Evolutionary conservation across 2,329 filamentous ascomycete genomes (phyloP).

Genomic region (Ophiostoma fasciatum): DNA sequence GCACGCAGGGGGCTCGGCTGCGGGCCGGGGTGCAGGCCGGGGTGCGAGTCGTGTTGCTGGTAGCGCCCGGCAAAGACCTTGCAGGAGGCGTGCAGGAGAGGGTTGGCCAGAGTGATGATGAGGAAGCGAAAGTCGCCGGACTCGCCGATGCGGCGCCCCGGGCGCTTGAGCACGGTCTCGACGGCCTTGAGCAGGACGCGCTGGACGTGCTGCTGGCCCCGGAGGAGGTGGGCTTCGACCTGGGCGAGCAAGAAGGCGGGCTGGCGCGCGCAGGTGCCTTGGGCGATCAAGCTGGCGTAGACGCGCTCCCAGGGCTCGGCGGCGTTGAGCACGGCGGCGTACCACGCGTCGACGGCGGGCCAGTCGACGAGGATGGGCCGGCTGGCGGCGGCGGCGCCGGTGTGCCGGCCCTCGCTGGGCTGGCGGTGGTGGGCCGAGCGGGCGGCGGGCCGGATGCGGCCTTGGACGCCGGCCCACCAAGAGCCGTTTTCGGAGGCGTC

Average conservation of each 20-base stretch:
- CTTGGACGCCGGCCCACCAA: slow-evolving; percentile 60
- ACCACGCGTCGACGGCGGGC: slow-evolving; percentile 58
- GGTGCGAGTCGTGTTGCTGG: slow-evolving; percentile 11
- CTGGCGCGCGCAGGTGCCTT: slow-evolving; percentile 19
- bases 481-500: slow-evolving; percentile 68
- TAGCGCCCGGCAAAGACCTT: slow-evolving; percentile 25
- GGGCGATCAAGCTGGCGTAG: slow-evolving; percentile 36
- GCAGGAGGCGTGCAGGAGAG: slow-evolving; percentile 44
- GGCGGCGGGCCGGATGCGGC: slow-evolving; percentile 17
- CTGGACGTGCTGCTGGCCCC: slow-evolving; percentile 54
- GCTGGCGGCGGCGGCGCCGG: slow-evolving; percentile 14
- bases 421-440: slow-evolving; percentile 6
- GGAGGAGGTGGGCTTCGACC: slow-evolving; percentile 32
- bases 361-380: slow-evolving; percentile 54
- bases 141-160: slow-evolving; percentile 51
- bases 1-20: slow-evolving; percentile 1
- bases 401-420: slow-evolving; percentile 18
- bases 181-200: slow-evolving; percentile 60
- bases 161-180: slow-evolving; percentile 67
- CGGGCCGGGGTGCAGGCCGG: too few species aligned
- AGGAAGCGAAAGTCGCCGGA: slow-evolving; percentile 64
- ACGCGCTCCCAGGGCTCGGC: slow-evolving; percentile 50
- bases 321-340: slow-evolving; percentile 51
- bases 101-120: slow-evolving; percentile 65
- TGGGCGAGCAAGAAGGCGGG: slow-evolving; percentile 21